phyloP scores from a whole-genome alignment of 306 rosid species.

The Prunus dulcis region DNA sequence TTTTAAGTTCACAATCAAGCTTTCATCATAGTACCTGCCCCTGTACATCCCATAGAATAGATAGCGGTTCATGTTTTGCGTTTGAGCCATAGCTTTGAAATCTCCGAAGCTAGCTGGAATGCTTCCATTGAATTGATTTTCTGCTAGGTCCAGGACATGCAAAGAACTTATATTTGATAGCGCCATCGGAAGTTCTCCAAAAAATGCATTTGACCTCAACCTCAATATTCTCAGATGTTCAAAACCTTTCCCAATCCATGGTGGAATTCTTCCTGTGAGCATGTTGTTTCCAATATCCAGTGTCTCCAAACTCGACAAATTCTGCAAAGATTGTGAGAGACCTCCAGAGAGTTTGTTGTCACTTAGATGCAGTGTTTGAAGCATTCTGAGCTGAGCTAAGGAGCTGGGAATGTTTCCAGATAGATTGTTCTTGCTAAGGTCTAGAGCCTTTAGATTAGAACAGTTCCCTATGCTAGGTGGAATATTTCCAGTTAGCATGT shows the following conservation, averaged over 20 bases:
- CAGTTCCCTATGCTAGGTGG: constrained; percentile 37
- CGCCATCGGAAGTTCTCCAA: constrained; percentile 17
- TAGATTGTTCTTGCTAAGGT: constrained; percentile 31
- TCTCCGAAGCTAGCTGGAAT: constrained; percentile 35
- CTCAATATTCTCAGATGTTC: constrained; percentile 24
- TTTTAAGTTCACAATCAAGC: constrained; percentile 21
- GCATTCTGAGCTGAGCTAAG: constrained; percentile 25
- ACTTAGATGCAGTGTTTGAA: constrained; percentile 33
- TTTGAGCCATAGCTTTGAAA: constrained; percentile 24
- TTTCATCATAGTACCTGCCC: constrained; percentile 19
- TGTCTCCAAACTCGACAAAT: constrained; percentile 36
- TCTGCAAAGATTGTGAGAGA: constrained; percentile 36
- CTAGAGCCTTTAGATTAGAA: constrained; percentile 22
- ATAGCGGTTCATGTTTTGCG: background rate
- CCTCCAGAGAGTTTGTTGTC: constrained; percentile 31
- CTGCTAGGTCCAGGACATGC: constrained; percentile 47
- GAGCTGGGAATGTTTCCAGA: constrained; percentile 32
- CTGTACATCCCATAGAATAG: background rate
- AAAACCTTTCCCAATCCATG: constrained; percentile 35
- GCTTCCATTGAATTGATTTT: constrained; percentile 30
- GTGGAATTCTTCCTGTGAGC: constrained; percentile 30
- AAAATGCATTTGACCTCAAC: constrained; percentile 45
- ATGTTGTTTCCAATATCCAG: constrained; percentile 38
- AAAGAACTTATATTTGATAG: constrained; percentile 37
- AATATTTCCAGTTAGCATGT: constrained; percentile 35